Evolutionary conservation across 1,284 basidiomycete genomes (phyloP).

Genomic region (Lentinus polychrous): DNA sequence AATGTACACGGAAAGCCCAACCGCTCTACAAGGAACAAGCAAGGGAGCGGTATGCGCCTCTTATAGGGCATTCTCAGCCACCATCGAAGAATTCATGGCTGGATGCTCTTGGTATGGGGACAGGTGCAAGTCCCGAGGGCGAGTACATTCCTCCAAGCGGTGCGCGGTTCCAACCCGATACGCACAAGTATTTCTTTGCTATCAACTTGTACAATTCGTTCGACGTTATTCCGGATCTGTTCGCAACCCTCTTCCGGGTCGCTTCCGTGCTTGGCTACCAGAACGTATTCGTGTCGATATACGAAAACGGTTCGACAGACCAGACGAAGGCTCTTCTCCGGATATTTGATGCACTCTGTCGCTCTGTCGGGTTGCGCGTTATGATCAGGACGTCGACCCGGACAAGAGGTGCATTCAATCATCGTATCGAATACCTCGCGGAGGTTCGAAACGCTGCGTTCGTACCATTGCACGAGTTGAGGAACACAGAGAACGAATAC

Average conservation of each 20-base stretch:
- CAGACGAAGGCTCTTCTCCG: constrained; percentile 92
- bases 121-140: constrained; percentile 28
- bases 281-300: constrained; percentile 95
- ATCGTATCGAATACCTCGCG: constrained; percentile 96
- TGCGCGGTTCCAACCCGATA: constrained; percentile 40
- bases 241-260: constrained; percentile 90
- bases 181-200: constrained; percentile 96
- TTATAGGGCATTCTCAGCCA: constrained; percentile 72
- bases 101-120: constrained; percentile 40
- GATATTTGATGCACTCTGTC: constrained; percentile 87
- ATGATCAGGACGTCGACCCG: constrained; percentile 88
- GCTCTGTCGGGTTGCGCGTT: constrained; percentile 83
- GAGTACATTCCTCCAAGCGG: constrained; percentile 35
- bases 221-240: constrained; percentile 93
- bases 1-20: constrained; percentile 82
- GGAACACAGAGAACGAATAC: constrained; percentile 84
- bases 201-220: constrained; percentile 99
- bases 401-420: constrained; percentile 92
- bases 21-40: constrained; percentile 80
- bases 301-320: constrained; percentile 95
- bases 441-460: constrained; percentile 95
- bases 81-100: constrained; percentile 55
- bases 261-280: constrained; percentile 88
- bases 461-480: constrained; percentile 85
- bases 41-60: constrained; percentile 72